Base-by-base conservation (phyloP, 2,329 filamentous ascomycete species). In the Penicillium sp. region DNA sequence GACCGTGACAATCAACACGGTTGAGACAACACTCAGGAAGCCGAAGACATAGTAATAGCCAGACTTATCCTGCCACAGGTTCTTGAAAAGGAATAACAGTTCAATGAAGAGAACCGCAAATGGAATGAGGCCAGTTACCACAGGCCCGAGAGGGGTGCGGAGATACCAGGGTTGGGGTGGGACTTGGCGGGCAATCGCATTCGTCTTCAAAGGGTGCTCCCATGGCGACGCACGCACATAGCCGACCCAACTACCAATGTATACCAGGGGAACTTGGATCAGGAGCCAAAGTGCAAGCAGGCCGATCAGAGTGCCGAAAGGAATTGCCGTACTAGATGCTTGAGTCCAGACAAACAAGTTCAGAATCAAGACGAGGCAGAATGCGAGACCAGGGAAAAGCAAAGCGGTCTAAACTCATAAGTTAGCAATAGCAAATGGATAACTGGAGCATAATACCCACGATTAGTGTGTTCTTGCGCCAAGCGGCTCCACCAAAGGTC, bases 21-120 rank as follows among this genome's bases (percentile, higher is more conserved):
- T 78, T 25, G 82, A 87, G 10, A 94, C 88, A 17, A 91, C 86
- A 8, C 87, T 86, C 62, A 94, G 76, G 78, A 93, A 96, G 12
- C 91, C 91, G 71, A 94, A 96, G 23, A 95, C 87, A 74, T 96
- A 96, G 76, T 96, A 96, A 75, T 93, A 95, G 7, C 90, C 90
- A 69, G 86, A 91, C 80, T 95, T 95, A 75, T 95, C 91, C 73
- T 93, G 89, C 89, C 91, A 94, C 35, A 95, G 75, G 49, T 89
- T 92, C 76, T 91, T 90, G 76, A 95, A 94, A 50, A 94, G 87
- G 71, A 93, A 94, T 42, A 93, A 81, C 15, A 95, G 82, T 76
- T 95, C 91, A 69, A 95, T 91, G 73, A 93, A 94, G 65, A 95
- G 87, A 56, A 95, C 90, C 2, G 89, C 89, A 70, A 96, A 96